Conservation (phyloP, 2,329 filamentous ascomycete genomes). For the Fusarium penzigii region DNA sequence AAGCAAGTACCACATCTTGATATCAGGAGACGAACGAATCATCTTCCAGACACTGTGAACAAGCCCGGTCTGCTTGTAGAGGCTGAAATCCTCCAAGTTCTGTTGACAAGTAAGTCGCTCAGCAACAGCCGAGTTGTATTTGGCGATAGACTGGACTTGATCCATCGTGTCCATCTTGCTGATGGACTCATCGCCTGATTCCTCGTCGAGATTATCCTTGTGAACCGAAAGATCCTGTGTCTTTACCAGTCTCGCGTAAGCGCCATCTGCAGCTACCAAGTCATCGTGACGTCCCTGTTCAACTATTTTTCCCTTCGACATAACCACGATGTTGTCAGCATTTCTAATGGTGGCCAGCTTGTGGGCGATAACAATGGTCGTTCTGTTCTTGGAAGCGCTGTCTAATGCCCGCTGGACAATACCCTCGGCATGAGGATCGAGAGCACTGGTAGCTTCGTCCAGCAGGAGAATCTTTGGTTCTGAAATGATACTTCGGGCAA, state of each 20-base stretch:
- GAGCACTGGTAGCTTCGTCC: conserved; percentile 68
- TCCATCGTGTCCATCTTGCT: not conserved
- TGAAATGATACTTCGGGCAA: conserved; percentile 66
- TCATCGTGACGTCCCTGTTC: conserved; percentile 65
- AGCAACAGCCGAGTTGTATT: no score
- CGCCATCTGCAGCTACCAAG: conserved; percentile 48
- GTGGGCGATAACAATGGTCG: conserved; percentile 67
- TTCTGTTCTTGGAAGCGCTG: conserved; percentile 55
- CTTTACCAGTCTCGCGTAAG: conserved; percentile 54
- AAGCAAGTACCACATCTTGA: no score
- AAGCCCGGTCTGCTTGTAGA: no score
- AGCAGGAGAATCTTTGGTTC: conserved; percentile 64
- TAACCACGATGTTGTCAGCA: conserved; percentile 67
- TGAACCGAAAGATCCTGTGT: conserved; percentile 38
- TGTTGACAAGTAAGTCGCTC: no score
- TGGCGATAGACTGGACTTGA: no score
- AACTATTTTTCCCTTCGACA: conserved; percentile 58
- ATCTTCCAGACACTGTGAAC: no score
- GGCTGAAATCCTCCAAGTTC: no score
- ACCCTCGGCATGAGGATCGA: conserved; percentile 46
- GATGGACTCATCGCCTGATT: conserved; percentile 29
- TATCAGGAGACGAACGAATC: no score
- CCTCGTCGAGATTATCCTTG: conserved; percentile 33
- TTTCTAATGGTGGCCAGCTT: conserved; percentile 58
- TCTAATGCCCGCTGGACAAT: conserved; percentile 59